Evolutionary conservation across 495 filamentous ascomycete genomes (phyloP).

Genomic region (Pseudoneurospora amorphoporcata): DNA sequence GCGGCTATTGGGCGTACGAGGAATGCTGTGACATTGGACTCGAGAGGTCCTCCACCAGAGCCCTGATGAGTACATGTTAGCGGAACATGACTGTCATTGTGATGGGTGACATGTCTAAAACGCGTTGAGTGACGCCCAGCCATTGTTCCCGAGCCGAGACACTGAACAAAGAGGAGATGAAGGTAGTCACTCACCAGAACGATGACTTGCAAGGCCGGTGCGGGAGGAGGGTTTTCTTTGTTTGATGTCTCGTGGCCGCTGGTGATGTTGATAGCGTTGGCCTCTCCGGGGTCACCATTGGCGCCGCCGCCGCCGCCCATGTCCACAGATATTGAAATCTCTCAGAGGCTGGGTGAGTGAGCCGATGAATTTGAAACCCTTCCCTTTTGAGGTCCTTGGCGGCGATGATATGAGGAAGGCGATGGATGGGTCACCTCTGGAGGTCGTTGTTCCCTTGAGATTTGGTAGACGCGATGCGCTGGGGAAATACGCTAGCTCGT

Average conservation of each 20-base stretch:
- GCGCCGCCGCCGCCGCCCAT: constrained; percentile 4
- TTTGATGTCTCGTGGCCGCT: constrained; percentile 10
- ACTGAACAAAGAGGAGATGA: not conserved
- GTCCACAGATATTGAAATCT: not conserved
- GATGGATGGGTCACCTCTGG: not conserved
- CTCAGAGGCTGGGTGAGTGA: not conserved
- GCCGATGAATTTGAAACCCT: not conserved
- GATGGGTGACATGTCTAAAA: not conserved
- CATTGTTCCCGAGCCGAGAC: not conserved
- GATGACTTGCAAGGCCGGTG: constrained; percentile 64
- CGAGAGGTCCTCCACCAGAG: constrained; percentile 78
- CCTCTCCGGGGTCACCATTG: constrained; percentile 5
- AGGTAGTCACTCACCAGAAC: constrained; percentile 53
- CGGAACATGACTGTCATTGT: not conserved
- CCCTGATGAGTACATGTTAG: constrained; percentile 49
- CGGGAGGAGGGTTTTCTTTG: constrained; percentile 9
- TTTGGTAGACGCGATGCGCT: not conserved
- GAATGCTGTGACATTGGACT: constrained; percentile 81
- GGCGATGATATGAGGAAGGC: not conserved
- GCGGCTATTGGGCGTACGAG: constrained; percentile 73
- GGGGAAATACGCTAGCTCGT: not conserved
- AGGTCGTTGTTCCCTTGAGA: not conserved
- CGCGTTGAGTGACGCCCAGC: not conserved
- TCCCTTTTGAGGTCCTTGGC: not conserved
- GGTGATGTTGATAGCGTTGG: constrained; percentile 4